phyloP scores from a whole-genome alignment of 1,139 yeast genomes.

The Wickerhamiella pararugosa region DNA sequence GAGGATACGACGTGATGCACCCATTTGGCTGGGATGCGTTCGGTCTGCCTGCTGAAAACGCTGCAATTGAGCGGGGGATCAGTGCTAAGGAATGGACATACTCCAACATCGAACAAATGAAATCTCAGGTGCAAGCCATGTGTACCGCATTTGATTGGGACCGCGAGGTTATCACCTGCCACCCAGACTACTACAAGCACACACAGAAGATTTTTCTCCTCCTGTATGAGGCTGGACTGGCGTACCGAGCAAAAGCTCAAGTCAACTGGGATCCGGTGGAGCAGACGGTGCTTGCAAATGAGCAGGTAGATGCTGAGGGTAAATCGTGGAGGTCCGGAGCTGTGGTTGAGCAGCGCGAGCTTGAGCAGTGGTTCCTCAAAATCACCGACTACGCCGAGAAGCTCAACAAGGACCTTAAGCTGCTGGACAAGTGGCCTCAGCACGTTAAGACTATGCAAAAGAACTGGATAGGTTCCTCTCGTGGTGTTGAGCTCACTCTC shows the following conservation, averaged over 20 bases:
- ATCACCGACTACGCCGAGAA: constrained; percentile 68
- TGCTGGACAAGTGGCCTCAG: constrained; percentile 65
- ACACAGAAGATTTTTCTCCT: constrained; percentile 75
- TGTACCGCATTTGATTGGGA: constrained; percentile 91
- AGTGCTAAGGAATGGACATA: constrained; percentile 77
- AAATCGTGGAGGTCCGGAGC: constrained; percentile 97
- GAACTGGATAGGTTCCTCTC: constrained; percentile 85
- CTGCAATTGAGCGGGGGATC: constrained; percentile 75
- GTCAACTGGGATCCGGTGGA: constrained; percentile 98
- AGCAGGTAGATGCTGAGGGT: constrained; percentile 86
- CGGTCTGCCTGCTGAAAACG: constrained; percentile 96
- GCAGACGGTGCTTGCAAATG: constrained; percentile 86
- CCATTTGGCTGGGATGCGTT: constrained; percentile 99
- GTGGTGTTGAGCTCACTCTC: constrained; percentile 55
- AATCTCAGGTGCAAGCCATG: constrained; percentile 62
- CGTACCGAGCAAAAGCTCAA: constrained; percentile 71
- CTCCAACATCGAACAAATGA: constrained; percentile 66
- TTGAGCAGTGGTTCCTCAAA: constrained; percentile 87
- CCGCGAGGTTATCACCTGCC: constrained; percentile 72
- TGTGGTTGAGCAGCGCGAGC: constrained; percentile 58
- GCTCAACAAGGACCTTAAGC: constrained; percentile 45
- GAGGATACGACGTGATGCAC: constrained; percentile 67
- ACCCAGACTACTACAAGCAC: constrained; percentile 80
- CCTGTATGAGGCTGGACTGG: constrained; percentile 59
- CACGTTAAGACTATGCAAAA: constrained; percentile 81